phyloP scores from a whole-genome alignment of 768 basidiomycete genomes.

The Lactarius trivialis region DNA sequence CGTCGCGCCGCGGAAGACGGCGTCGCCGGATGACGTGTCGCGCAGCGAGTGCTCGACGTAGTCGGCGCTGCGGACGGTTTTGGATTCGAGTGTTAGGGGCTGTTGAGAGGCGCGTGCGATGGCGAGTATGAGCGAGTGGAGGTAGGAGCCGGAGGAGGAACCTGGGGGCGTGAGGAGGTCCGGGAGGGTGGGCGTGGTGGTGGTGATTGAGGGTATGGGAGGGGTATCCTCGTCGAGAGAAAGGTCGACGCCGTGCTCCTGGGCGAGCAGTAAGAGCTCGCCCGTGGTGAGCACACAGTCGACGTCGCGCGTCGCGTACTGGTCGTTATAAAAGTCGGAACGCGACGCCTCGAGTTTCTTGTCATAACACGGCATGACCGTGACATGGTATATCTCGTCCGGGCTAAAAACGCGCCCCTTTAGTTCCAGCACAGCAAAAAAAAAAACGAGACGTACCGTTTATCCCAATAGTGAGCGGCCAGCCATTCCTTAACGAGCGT shows the following conservation, averaged over 20 bases:
- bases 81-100: constrained; percentile 27
- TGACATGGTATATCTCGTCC: constrained; percentile 87
- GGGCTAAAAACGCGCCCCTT: constrained; percentile 44
- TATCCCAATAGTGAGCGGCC: constrained; percentile 49
- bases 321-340: constrained; percentile 81
- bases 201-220: not conserved
- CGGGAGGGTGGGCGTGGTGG: constrained; percentile 39
- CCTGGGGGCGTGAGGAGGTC: constrained; percentile 75
- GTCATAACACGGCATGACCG: constrained; percentile 99
- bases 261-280: constrained; percentile 81
- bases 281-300: constrained; percentile 98
- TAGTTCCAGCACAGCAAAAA: not conserved
- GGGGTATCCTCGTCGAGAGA: constrained; percentile 45
- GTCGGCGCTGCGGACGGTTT: constrained; percentile 30
- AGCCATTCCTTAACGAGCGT: constrained; percentile 89
- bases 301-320: constrained; percentile 82
- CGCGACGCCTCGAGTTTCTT: constrained; percentile 98
- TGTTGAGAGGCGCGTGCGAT: constrained; percentile 38
- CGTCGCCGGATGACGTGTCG: constrained; percentile 48
- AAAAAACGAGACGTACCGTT: constrained; percentile 45
- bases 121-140: constrained; percentile 67
- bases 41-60: constrained; percentile 56
- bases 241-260: constrained; percentile 76
- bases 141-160: constrained; percentile 87
- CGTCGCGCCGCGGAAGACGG: constrained; percentile 87